These are phyloP conservation scores for Salix viminalis DNA, from an alignment of 345 rosid genomes.

Conservation along the genomic window DNA sequence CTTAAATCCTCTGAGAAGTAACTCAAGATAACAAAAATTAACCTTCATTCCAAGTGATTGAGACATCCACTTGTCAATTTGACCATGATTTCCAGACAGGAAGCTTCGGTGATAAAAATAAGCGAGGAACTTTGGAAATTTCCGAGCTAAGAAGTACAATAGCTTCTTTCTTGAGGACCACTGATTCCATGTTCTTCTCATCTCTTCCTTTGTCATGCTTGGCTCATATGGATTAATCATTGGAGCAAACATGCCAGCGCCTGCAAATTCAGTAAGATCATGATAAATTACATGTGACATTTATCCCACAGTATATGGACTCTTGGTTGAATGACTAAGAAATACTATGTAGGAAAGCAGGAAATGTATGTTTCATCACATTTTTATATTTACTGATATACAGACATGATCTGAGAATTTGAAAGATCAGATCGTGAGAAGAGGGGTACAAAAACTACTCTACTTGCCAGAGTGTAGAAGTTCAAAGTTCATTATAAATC, in stretches of 20 bases:
- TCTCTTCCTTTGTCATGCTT: slow-evolving; percentile 80
- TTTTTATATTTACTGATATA: background rate
- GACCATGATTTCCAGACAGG: slow-evolving; percentile 73
- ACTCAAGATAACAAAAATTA: slow-evolving; percentile 11
- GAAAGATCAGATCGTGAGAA: background rate
- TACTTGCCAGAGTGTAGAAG: background rate
- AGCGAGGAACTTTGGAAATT: slow-evolving; percentile 61
- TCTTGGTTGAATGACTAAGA: background rate
- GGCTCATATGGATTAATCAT: slow-evolving; percentile 76
- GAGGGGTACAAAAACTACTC: background rate
- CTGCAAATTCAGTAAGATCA: slow-evolving; percentile 37
- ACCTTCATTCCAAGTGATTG: slow-evolving; percentile 67
- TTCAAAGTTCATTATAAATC: background rate
- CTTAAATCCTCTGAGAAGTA: background rate
- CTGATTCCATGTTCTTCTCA: slow-evolving; percentile 57
- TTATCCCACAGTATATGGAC: background rate
- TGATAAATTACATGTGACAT: background rate
- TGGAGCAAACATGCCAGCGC: slow-evolving; percentile 76
- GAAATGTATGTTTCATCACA: background rate
- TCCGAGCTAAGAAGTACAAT: slow-evolving; percentile 60
- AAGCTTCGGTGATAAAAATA: slow-evolving; percentile 59
- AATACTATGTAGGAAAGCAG: background rate
- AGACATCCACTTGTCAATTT: slow-evolving; percentile 69
- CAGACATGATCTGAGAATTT: background rate
- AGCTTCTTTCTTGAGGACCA: slow-evolving; percentile 60